Evolutionary conservation across 192 early-diverging fungal genomes (phyloP), one percentile per base, ranked within the genome.

Genomic region (Linnemannia elongata): DNA sequence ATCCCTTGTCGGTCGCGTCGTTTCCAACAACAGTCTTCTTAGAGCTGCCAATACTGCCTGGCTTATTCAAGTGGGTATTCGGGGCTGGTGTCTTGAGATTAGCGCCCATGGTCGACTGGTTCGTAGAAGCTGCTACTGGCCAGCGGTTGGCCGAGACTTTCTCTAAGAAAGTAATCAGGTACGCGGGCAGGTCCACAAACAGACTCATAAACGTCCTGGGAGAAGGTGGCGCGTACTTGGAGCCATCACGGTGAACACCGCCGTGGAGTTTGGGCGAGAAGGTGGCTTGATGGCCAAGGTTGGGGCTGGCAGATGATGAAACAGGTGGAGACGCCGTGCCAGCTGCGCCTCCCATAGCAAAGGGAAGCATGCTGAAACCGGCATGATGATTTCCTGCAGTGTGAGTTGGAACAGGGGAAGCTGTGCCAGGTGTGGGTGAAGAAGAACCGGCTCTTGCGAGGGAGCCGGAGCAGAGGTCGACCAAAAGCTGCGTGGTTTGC

Each of bases 131-230:
- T 35, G 39, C 69, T 49, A 24, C 10, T 10, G 90, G 90, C 96
- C 96, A 97, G 70, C 96, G 95, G 49, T 89, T 91, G 42, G 94
- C 93, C 55, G 96, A 92, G 0, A 98, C 93, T n/a, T 92, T 88
- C 87, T 99, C 98, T 24, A 99, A 83, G 74, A 98, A 99, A 15
- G 84, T 85, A 0, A 95, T 93, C 12, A 97, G 91, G 91, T 95
- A 96, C 6, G 93, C 90, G 0, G 96, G 94, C 70, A 94, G 91
- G 45, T 96, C 95, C 2, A 97, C 97, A 92, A 97, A 99, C 38
- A 98, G 88, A 55, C 95, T 95, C 91, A 97, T 94, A 57, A 98
- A 97, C n/a, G 87, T 92, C n/a, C 92, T 89, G 55, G 94, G 91
- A 0, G 90, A 90, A 1, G 92, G 92, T 4, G 90, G 90, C 7